These are phyloP conservation scores for Penicillium cinerascens DNA, from an alignment of 495 filamentous ascomycete species.

Conservation along the genomic window DNA sequence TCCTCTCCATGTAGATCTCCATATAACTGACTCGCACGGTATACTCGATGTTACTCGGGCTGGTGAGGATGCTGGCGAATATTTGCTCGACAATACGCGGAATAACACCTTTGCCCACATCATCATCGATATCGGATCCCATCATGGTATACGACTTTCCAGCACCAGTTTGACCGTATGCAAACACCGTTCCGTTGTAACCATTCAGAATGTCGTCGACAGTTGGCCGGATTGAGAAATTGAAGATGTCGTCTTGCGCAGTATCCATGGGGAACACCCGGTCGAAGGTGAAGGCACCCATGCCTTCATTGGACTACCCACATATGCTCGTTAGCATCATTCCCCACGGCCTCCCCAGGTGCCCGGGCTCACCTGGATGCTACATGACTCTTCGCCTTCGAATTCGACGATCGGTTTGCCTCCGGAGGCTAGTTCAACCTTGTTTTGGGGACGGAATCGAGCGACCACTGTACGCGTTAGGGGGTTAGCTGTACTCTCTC, in stretches of 20 bases:
- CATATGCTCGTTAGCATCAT: conserved; percentile 7
- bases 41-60: conserved; percentile 93
- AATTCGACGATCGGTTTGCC: conserved; percentile 90
- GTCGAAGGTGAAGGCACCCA: conserved; percentile 92
- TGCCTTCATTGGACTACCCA: conserved; percentile 72
- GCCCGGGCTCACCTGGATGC: conserved; percentile 64
- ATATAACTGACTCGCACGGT: conserved; percentile 97
- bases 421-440: conserved; percentile 80
- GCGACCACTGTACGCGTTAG: conserved; percentile 66
- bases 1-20: conserved; percentile 99
- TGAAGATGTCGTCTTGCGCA: conserved; percentile 85
- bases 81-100: conserved; percentile 98
- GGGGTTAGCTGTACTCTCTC: conserved; percentile 14
- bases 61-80: conserved; percentile 87
- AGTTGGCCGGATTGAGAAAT: conserved; percentile 92
- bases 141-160: conserved; percentile 99
- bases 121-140: conserved; percentile 94
- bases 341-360: not conserved
- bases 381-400: conserved; percentile 84
- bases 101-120: conserved; percentile 85
- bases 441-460: conserved; percentile 96
- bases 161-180: conserved; percentile 96
- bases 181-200: conserved; percentile 99
- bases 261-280: conserved; percentile 93
- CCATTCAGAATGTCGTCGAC: conserved; percentile 98